These are phyloP conservation scores for Senna tora DNA, from an alignment of 306 rosid species.

Conservation along the genomic window DNA sequence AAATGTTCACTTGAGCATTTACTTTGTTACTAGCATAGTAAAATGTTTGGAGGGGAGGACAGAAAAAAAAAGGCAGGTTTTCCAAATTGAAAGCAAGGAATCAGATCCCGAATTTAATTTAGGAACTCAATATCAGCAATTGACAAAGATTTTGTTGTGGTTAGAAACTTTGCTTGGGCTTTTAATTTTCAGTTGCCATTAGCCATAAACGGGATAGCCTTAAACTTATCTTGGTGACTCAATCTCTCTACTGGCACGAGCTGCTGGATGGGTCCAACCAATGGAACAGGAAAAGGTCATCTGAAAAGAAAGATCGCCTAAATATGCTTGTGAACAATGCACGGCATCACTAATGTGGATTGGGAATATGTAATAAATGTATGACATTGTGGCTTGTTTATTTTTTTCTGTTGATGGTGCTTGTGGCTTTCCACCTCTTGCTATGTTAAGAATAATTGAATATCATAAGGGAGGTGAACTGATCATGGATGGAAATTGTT, in stretches of 20 bases:
- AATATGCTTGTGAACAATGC: background rate
- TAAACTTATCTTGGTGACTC: background rate
- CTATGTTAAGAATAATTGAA: slow-evolving; percentile 23
- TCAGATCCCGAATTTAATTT: background rate
- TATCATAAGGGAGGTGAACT: background rate
- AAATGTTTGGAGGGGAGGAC: background rate
- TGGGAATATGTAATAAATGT: slow-evolving; percentile 26
- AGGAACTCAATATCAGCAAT: background rate
- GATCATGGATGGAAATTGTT: slow-evolving; percentile 28
- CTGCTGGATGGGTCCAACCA: background rate
- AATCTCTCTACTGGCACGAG: background rate
- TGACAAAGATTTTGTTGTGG: background rate
- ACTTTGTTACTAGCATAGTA: background rate
- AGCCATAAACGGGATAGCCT: background rate
- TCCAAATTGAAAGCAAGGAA: background rate
- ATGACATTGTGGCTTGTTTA: slow-evolving; percentile 6
- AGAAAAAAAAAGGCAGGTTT: background rate
- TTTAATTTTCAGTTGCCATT: background rate
- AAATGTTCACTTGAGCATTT: too few relatives aligned
- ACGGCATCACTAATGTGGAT: background rate
- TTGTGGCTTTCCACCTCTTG: slow-evolving; percentile 13
- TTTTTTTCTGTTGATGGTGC: slow-evolving; percentile 8
- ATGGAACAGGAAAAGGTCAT: background rate
- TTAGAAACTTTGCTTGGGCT: background rate
- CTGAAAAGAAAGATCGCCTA: background rate